Evolutionary conservation across 2,329 filamentous ascomycete genomes (phyloP), one percentile per base, ranked within the genome.

Genomic region (Monosporascus sp.): DNA sequence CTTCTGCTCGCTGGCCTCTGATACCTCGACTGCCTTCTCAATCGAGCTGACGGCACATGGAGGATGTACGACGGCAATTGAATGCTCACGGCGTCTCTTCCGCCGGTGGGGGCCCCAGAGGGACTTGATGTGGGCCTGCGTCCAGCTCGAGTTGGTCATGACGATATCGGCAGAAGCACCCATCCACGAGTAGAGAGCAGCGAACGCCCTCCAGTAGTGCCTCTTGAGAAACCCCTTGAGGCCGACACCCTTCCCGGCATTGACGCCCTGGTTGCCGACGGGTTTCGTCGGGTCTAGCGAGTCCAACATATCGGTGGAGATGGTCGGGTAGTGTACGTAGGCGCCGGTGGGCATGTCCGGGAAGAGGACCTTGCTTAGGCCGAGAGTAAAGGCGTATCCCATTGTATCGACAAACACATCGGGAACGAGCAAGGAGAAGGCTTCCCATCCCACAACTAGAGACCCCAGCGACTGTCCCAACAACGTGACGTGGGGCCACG

Each of bases 131-230:
- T 97, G 91, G 1, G 74, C 80, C 60, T 94, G 88, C 0, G 94
- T 99, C 94, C 94, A 99, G 54, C 82, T 89, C 5, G 90, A 96
- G 71, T 99, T 99, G 54, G 94, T 96, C 90, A 97, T 96, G 60
- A 97, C 93, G 0, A 96, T 83, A 66, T 99, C 92, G 45, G 97
- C 83, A 17, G 87, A 85, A 22, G 87, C 82, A 22, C 94, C 94
- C 45, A 95, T 87, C 72, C 82, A 84, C 46, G 87, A 86, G 72
- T 99, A 99, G 2, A 95, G 70, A 45, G 76, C 74, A 0, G 94
- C 92, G 65, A 99, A 99, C 1, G 87, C 65, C 58, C 85, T 76
- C 94, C 94, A 99, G 75, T 99, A 99, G 17, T 78, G 69, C 61
- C 81, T 85, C 75, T 99, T 99, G 48, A 76, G 76, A 6, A 71